Base-by-base conservation (phyloP, 371 early-diverging fungal species). In the Mortierella sp. region DNA sequence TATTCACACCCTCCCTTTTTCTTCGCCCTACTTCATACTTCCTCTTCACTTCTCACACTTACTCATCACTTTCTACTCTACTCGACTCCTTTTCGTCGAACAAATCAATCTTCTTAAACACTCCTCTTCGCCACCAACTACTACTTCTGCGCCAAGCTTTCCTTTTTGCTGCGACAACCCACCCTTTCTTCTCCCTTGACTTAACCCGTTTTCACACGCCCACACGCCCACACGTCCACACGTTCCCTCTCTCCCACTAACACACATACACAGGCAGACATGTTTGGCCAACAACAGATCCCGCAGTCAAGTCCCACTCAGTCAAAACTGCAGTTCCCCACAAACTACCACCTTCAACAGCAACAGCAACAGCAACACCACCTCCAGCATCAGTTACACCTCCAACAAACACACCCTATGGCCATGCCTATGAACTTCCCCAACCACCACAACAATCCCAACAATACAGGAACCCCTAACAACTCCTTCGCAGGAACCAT, bases 401-500 rank as follows among this genome's bases (percentile, higher is more conserved):
- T 68, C 1, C 68, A 68, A 24, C 68, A 68, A 11, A 68, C 68
- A 7, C 68, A 68, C 16, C 38, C 81, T 44, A 81, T 84, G 82
- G 74, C 82, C 71, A 82, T 86, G 86, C 82, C 86, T 14, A 77
- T 86, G 82, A 41, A 75, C 7, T 86, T 86, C 56, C 56, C 41
- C 29, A 80, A 84, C 76, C 76, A 81, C 32, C 72, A 84, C 16
- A 75, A 77, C 41, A 54, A 72, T 65, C 29, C 72, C 44, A 43
- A 60, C 81, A 82, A 78, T 60, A 43, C 76, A 4, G 80, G 77
- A 12, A 79, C 86, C 3, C 82, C 82, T 75, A 86, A 82, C 55
- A 82, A 82, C 75, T 86, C 82, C 44, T 79, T 74, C 38, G 80
- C 79, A 12, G 82, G 80, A 49, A 86, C 86, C 21, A 86, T 86